Evolutionary conservation across 495 filamentous ascomycete genomes (phyloP), one percentile per base, ranked within the genome.

Genomic region (Penicillium lividum): DNA sequence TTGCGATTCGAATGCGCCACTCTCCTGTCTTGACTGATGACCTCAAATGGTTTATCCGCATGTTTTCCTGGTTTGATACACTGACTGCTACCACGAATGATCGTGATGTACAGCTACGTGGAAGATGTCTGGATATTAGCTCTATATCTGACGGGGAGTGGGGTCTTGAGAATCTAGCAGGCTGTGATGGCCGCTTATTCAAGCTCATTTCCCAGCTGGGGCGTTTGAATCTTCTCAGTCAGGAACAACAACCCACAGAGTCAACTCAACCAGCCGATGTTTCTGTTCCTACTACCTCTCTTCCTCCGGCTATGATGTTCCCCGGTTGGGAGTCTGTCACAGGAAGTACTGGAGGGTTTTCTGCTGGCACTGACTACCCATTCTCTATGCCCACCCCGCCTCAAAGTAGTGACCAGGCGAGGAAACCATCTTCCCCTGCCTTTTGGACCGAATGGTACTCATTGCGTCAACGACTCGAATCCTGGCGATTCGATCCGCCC

Each of bases 31-130:
- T 86, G 42, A 83, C 86, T 15, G 77, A 82, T 18, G 88, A 91
- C 53, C 84, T 90, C 31, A 87, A 85, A 43, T 98, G 93, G 93
- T 92, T 97, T 78, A 91, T 96, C 58, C 87, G 91, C n/a, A 86
- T 97, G 67, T 97, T 97, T 67, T 94, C 92, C 15, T 97, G 92
- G 84, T 91, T 95, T 62, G 93, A 97, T 69, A 92, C 91, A n/a
- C 89, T 97, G 77, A 92, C 90, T 0, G 90, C 91, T 29, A 91
- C 89, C 48, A 88, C 96, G 57, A 97, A 97, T 64, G 90, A 97
- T 68, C 85, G 93, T 55, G 93, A 97, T 69, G 84, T 89, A n/a
- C 90, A 96, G 67, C 82, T 98, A 29, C 86, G 86, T 55, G 87
- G 86, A 13, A 81, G 79, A 27, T 85, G 84, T 53, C 68, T 90